Percentiles rank a stretch among this genome's conserved stretches.
phyloP scores from a whole-genome alignment of 2,329 filamentous ascomycete species.

The Ceratocystis colombiana region DNA sequence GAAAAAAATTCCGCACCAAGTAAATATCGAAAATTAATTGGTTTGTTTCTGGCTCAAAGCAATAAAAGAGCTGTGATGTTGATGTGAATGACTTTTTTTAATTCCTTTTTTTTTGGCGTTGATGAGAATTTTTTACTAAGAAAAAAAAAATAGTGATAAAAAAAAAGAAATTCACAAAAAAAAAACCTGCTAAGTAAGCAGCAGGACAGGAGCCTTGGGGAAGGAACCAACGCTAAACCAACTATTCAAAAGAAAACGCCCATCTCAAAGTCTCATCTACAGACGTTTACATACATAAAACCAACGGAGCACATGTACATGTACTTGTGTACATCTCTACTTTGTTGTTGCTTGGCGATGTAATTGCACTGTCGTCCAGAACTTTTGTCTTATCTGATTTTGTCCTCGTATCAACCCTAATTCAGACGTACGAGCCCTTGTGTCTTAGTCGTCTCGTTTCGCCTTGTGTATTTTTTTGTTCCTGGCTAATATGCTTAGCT shows the following conservation, averaged over 20 bases:
- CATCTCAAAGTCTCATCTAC: too few species aligned
- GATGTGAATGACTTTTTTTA: not conserved
- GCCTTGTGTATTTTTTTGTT: not conserved
- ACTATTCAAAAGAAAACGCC: not conserved
- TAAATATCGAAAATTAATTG: not conserved
- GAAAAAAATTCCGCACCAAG: not conserved
- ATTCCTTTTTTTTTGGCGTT: not conserved
- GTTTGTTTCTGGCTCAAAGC: not conserved
- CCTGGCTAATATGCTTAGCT: not conserved
- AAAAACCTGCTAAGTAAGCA: slow-evolving; percentile 11
- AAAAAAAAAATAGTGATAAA: slow-evolving; percentile 6
- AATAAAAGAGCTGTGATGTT: too few species aligned
- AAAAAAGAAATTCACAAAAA: slow-evolving; percentile 3
- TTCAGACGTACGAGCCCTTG: not conserved
- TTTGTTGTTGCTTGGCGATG: too few species aligned
- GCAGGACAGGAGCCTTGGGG: not conserved
- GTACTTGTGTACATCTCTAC: too few species aligned
- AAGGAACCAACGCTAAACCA: too few species aligned
- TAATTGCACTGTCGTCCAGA: too few species aligned
- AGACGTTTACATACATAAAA: too few species aligned
- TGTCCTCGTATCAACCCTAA: not conserved
- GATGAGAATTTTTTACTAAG: slow-evolving; percentile 4
- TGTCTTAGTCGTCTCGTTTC: too few species aligned
- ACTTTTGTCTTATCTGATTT: too few species aligned
- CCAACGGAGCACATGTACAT: too few species aligned